Percentiles rank a stretch among this genome's conserved stretches.
These are phyloP conservation scores for Sporisorium iseilematis-ciliati DNA, from an alignment of 1,284 basidiomycete species.

Conservation along the genomic window DNA sequence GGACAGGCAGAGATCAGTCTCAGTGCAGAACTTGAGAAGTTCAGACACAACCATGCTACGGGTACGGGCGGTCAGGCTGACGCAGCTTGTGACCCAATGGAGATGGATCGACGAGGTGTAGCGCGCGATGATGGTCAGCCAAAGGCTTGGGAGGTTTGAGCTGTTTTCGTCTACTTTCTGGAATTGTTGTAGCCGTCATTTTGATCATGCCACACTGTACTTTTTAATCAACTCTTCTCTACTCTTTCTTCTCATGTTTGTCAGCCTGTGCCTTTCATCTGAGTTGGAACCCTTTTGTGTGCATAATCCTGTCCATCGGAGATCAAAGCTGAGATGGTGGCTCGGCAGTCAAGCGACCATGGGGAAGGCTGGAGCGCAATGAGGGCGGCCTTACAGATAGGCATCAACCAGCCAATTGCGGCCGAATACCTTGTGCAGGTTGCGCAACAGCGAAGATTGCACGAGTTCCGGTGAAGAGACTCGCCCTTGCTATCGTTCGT, in stretches of 20 bases:
- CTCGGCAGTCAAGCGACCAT: too few species aligned
- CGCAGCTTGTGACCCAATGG: constrained; percentile 29
- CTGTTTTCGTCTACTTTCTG: background rate
- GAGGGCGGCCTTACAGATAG: too few species aligned
- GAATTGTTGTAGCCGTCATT: background rate
- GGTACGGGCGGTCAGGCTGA: constrained; percentile 29
- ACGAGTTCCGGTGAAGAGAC: too few species aligned
- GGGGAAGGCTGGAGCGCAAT: too few species aligned
- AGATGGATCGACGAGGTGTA: constrained; percentile 62
- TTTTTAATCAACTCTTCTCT: background rate
- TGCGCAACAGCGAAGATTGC: too few species aligned
- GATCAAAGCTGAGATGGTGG: background rate
- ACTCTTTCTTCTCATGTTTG: background rate
- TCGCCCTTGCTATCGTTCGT: background rate
- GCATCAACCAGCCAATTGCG: too few species aligned
- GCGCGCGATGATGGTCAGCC: constrained; percentile 65
- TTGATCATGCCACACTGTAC: background rate
- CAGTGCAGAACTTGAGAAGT: constrained; percentile 26
- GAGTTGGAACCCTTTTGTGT: background rate
- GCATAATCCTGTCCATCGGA: background rate
- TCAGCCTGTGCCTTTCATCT: background rate
- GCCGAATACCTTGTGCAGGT: too few species aligned
- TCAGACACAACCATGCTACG: constrained; percentile 14
- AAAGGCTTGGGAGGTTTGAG: constrained; percentile 68
- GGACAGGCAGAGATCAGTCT: constrained; percentile 44